phyloP scores from a whole-genome alignment of 2,329 filamentous ascomycete species.

The Cytospora paraplurivora region DNA sequence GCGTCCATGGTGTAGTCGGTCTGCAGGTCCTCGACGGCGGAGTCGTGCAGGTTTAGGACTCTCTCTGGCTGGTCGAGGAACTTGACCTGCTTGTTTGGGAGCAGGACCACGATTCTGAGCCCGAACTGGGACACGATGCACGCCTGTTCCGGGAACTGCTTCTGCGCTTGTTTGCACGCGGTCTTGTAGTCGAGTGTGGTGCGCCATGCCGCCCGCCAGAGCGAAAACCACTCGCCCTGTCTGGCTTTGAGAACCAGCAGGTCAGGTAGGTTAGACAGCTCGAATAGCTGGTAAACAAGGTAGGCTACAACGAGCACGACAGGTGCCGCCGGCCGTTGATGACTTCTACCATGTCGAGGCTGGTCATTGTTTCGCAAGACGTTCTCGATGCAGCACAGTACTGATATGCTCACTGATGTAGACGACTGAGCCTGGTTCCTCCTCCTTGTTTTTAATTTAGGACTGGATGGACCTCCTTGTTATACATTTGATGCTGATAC shows the following conservation, averaged over 20 bases:
- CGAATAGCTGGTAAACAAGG: constrained; percentile 34
- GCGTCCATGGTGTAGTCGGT: constrained; percentile 38
- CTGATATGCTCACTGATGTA: not conserved
- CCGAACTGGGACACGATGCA: constrained; percentile 35
- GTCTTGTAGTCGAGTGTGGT: constrained; percentile 37
- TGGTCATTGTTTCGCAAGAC: not conserved
- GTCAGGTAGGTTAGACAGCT: constrained; percentile 33
- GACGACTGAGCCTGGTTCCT: too few species aligned
- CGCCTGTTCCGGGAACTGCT: constrained; percentile 33
- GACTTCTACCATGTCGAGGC: constrained; percentile 20
- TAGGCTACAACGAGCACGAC: constrained; percentile 32
- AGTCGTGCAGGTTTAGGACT: constrained; percentile 38
- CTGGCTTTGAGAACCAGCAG: constrained; percentile 37
- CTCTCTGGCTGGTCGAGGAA: constrained; percentile 39
- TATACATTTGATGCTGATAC: too few species aligned
- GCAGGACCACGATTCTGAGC: constrained; percentile 32
- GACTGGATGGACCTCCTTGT: too few species aligned
- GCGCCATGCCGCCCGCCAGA: constrained; percentile 36
- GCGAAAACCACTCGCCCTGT: constrained; percentile 40
- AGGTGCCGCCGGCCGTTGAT: constrained; percentile 34
- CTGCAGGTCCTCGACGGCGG: constrained; percentile 41
- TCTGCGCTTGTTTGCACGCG: constrained; percentile 33
- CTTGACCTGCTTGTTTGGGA: constrained; percentile 36
- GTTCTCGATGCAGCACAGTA: not conserved
- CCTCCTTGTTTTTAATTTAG: too few species aligned